Evolutionary conservation across 805 yeast genomes (phyloP).

Genomic region (Suhomyces sp.): DNA sequence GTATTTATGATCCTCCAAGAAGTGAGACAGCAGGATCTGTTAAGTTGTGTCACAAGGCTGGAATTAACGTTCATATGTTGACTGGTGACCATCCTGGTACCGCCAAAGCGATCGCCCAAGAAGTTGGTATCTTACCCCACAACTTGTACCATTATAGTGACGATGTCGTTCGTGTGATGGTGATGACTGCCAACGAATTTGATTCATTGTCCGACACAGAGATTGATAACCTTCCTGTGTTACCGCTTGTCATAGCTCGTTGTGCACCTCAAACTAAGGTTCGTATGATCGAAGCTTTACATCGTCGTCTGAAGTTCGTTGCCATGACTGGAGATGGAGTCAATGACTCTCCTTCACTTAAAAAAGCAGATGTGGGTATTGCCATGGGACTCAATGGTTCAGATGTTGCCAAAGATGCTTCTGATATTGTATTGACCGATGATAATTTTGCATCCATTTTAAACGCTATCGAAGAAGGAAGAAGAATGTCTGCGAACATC

Average conservation of each 20-base stretch:
- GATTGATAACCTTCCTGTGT: conserved; percentile 35
- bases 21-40: conserved; percentile 66
- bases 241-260: conserved; percentile 41
- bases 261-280: conserved; percentile 44
- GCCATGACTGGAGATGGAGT: conserved; percentile 66
- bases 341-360: conserved; percentile 75
- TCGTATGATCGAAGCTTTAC: conserved; percentile 42
- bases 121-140: conserved; percentile 67
- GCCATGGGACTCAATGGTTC: conserved; percentile 80
- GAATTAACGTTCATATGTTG: conserved; percentile 77
- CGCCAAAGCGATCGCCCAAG: conserved; percentile 76
- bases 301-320: conserved; percentile 35
- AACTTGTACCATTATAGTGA: conserved; percentile 55
- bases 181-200: conserved; percentile 39
- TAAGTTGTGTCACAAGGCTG: conserved; percentile 66
- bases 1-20: conserved; percentile 81
- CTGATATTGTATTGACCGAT: conserved; percentile 67
- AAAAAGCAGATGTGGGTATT: conserved; percentile 77
- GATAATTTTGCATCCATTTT: conserved; percentile 79
- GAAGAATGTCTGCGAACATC: conserved; percentile 75
- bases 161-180: conserved; percentile 52
- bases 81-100: conserved; percentile 83
- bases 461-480: conserved; percentile 77
- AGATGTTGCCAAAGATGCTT: conserved; percentile 83
- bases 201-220: conserved; percentile 32